Percentiles rank a stretch among this genome's conserved stretches.
These are phyloP conservation scores for Leccinum barrowsii DNA, from an alignment of 768 basidiomycete species.

Conservation along the genomic window DNA sequence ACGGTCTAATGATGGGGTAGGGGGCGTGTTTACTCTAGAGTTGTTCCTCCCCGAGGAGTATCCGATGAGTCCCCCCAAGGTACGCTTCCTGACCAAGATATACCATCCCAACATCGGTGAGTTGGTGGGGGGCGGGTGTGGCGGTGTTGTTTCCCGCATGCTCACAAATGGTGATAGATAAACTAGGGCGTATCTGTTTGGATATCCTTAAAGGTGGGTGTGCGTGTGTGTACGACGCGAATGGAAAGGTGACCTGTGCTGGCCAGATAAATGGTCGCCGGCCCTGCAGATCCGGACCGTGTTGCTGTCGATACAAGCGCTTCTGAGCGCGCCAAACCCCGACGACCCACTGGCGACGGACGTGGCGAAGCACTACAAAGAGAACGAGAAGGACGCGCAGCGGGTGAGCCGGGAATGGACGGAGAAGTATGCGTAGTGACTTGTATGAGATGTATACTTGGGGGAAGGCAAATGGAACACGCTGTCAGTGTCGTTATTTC, in stretches of 20 bases:
- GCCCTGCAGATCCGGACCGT: slow-evolving; percentile 98
- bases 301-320: slow-evolving; percentile 93
- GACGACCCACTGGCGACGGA: slow-evolving; percentile 94
- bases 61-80: slow-evolving; percentile 99
- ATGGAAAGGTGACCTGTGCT: neutral
- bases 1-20: slow-evolving; percentile 38
- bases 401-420: slow-evolving; percentile 96
- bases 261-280: slow-evolving; percentile 96
- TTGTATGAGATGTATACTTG: neutral
- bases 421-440: slow-evolving; percentile 65
- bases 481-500: slow-evolving; percentile 5
- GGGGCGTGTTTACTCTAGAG: slow-evolving; percentile 93
- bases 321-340: slow-evolving; percentile 94
- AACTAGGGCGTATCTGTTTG: slow-evolving; percentile 96
- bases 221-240: neutral
- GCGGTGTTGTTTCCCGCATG: slow-evolving; percentile 13
- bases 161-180: slow-evolving; percentile 56
- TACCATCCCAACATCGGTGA: slow-evolving; percentile 99
- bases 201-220: slow-evolving; percentile 91
- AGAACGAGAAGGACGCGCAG: slow-evolving; percentile 91
- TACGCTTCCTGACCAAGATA: slow-evolving; percentile 96
- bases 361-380: slow-evolving; percentile 98
- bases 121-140: slow-evolving; percentile 28
- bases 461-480: neutral
- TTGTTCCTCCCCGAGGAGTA: slow-evolving; percentile 98